Evolutionary conservation across 768 basidiomycete species (phyloP).

Genomic region (Tephrocybe sp.): DNA sequence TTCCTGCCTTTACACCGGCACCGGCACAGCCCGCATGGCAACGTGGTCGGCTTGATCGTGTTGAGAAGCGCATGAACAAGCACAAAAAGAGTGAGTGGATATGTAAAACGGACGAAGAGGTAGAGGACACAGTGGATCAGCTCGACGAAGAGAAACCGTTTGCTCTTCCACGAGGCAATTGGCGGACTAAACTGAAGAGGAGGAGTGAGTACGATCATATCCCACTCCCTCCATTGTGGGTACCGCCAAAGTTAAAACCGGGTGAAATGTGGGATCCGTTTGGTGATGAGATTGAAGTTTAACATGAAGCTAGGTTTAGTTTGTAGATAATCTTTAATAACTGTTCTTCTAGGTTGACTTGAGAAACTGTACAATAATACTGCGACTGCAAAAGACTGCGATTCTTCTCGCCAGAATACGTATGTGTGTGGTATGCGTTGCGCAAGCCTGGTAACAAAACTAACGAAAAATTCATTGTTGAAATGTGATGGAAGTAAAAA

Average conservation of each 20-base stretch:
- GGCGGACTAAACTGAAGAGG: slow-evolving; percentile 2
- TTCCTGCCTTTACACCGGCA: slow-evolving; percentile 20
- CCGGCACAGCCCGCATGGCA: slow-evolving; percentile 32
- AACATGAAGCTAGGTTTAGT: background rate
- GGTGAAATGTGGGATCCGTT: slow-evolving; percentile 27
- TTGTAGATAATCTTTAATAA: background rate
- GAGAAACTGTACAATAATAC: slow-evolving; percentile 1
- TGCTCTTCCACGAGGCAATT: background rate
- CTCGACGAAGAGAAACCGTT: slow-evolving; percentile 3
- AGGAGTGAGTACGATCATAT: background rate
- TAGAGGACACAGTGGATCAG: slow-evolving; percentile 20
- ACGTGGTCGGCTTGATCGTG: slow-evolving; percentile 29
- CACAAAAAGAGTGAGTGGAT: slow-evolving; percentile 30
- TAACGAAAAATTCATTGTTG: no score
- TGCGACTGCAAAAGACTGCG: background rate
- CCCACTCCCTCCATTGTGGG: slow-evolving; percentile 1
- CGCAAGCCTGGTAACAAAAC: no score
- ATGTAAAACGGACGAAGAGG: slow-evolving; percentile 27
- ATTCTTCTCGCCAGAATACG: background rate
- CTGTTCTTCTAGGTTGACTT: background rate
- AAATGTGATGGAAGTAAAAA: no score
- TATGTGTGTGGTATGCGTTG: background rate
- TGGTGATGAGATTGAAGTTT: slow-evolving; percentile 29
- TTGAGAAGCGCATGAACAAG: slow-evolving; percentile 30
- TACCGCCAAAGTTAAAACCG: slow-evolving; percentile 11